Evolutionary conservation across 2,329 filamentous ascomycete species (phyloP).

Genomic region (Aspergillus ibericus): DNA sequence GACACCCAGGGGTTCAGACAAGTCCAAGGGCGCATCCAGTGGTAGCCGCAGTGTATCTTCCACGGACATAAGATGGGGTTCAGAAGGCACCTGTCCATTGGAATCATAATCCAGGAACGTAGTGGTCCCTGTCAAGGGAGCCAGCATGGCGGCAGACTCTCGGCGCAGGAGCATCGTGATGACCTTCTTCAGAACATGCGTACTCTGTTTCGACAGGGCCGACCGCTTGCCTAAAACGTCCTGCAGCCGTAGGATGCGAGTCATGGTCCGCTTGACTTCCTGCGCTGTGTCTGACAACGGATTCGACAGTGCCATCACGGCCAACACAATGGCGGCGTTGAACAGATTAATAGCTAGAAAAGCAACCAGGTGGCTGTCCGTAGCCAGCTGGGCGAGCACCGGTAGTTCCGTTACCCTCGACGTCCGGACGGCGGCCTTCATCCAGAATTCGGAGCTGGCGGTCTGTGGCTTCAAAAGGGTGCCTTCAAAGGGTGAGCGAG

Average conservation of each 20-base stretch:
- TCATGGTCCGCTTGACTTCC: constrained; percentile 45
- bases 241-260: constrained; percentile 45
- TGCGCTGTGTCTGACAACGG: constrained; percentile 46
- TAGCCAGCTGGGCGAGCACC: constrained; percentile 38
- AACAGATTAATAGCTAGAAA: constrained; percentile 50
- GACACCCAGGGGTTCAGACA: constrained; percentile 1
- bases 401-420: constrained; percentile 37
- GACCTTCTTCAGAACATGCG: constrained; percentile 24
- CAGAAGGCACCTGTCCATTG: neutral
- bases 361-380: constrained; percentile 46
- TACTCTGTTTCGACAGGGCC: constrained; percentile 39
- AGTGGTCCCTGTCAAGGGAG: constrained; percentile 13
- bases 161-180: constrained; percentile 26
- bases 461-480: neutral
- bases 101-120: neutral
- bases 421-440: constrained; percentile 42
- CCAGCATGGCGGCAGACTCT: constrained; percentile 26
- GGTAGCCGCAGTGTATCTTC: constrained; percentile 27
- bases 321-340: constrained; percentile 47
- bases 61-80: constrained; percentile 17
- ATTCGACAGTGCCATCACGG: constrained; percentile 44
- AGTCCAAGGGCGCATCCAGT: constrained; percentile 15
- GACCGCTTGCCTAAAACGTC: constrained; percentile 37
- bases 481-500: constrained; percentile 5
- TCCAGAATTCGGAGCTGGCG: constrained; percentile 23